These are phyloP conservation scores for Daldinia caldariorum DNA, from an alignment of 495 filamentous ascomycete species.

Conservation along the genomic window DNA sequence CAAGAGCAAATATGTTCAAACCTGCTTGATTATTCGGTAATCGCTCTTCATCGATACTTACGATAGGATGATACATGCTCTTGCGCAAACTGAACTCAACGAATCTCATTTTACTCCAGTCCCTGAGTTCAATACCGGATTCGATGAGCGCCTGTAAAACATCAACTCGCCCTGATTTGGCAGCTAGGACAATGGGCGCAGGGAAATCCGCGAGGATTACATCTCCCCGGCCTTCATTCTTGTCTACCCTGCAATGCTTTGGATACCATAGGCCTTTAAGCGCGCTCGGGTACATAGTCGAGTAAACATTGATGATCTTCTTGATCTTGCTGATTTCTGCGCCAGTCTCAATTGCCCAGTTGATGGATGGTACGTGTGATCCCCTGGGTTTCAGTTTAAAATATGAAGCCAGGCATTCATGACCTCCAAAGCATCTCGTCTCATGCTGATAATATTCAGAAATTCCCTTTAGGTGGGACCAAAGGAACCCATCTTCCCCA, in stretches of 20 bases:
- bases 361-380: not conserved
- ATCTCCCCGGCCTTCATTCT: too few species aligned
- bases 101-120: not conserved
- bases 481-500: not conserved
- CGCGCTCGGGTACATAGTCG: not conserved
- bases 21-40: too few species aligned
- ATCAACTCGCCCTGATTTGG: constrained; percentile 8
- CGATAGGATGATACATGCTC: too few species aligned
- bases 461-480: not conserved
- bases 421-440: too few species aligned
- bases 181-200: constrained; percentile 9
- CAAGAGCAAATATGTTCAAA: constrained; percentile 8
- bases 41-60: too few species aligned
- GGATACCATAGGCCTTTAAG: constrained; percentile 4
- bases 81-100: too few species aligned
- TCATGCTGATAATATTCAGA: too few species aligned
- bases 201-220: not conserved
- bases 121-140: constrained; percentile 8
- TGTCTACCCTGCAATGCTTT: not conserved
- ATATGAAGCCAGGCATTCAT: too few species aligned
- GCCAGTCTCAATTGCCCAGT: constrained; percentile 3
- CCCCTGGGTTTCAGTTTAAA: not conserved
- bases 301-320: not conserved
- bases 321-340: constrained; percentile 8
- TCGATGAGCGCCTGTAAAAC: constrained; percentile 9